Evolutionary conservation across 2,329 filamentous ascomycete genomes (phyloP), one percentile per base, ranked within the genome.

Genomic region (Periconia sp.): DNA sequence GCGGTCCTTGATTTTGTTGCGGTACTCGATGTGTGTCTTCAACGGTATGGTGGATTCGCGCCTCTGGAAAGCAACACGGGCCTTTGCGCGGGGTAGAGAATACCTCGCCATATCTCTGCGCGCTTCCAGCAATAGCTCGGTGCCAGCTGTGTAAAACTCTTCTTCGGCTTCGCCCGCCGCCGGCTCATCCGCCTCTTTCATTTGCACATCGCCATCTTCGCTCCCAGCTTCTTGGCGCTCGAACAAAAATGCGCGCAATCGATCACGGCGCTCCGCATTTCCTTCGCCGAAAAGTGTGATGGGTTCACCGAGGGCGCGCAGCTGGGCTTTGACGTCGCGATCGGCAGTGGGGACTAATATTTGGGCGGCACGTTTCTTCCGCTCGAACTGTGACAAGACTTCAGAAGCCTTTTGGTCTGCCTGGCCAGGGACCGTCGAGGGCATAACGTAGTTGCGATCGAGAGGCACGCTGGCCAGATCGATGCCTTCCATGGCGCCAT

Each of bases 311-410:
- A 96, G 82, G 66, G 94, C 89, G 60, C 94, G 86, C 54, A 97
- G 82, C 61, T 85, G 86, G 37, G 86, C 81, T 56, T 92, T 89
- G 45, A 99, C 92, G 65, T 90, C 86, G 57, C 84, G 87, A 79
- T 99, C 94, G 72, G 97, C 92, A 50, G 95, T 99, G 0, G 93
- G 94, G 3, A 99, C 94, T 13, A 90, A 88, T 63, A 97, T 90
- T 11, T 89, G 89, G 17, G 92, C 92, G 11, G 92, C 92, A 68
- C 91, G 85, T 67, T 92, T 86, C 76, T 96, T 97, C 57, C 93
- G 90, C 66, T 92, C 89, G 74, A 99, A 94, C 71, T 97, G 92
- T 33, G 85, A 88, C 18, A 95, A 79, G 50, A 97, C 87, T 14
- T 90, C 91, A 2, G 91, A 92, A 2, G 91, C 91, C 72, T 91